A percentile compares a stretch with the other conserved stretches of the same genome.
These are phyloP conservation scores for Neurospora crassa DNA, from an alignment of 2,329 filamentous ascomycete species.

Conservation along the genomic window DNA sequence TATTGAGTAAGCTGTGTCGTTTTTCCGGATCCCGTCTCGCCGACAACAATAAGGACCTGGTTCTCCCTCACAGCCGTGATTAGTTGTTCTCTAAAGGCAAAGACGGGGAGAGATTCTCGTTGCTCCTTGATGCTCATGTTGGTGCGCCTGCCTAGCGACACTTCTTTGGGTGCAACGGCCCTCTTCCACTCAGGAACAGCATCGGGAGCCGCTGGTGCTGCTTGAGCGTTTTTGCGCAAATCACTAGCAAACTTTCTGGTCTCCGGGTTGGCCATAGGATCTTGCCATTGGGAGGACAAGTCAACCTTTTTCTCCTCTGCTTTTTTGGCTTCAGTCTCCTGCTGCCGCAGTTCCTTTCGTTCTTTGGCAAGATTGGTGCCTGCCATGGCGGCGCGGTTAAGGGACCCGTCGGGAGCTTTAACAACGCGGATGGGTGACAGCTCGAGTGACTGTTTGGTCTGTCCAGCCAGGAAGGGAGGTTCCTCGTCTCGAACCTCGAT, in stretches of 20 bases:
- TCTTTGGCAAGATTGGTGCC: conserved; percentile 85
- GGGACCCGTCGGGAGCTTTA: conserved; percentile 94
- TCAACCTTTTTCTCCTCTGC: conserved; percentile 68
- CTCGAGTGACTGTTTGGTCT: conserved; percentile 93
- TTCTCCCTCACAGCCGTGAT: conserved; percentile 81
- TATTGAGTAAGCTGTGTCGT: conserved; percentile 96
- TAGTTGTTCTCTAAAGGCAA: conserved; percentile 75
- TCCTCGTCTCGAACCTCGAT: conserved; percentile 96
- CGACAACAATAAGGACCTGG: conserved; percentile 90
- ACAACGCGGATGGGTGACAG: conserved; percentile 92
- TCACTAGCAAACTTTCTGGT: conserved; percentile 85
- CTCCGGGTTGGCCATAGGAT: conserved; percentile 84
- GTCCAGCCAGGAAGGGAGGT: conserved; percentile 87
- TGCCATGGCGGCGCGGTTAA: conserved; percentile 93
- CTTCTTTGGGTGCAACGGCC: conserved; percentile 68
- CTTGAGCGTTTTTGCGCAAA: conserved; percentile 54
- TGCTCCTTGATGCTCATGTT: conserved; percentile 92
- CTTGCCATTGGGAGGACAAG: conserved; percentile 85
- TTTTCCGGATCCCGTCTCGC: conserved; percentile 94
- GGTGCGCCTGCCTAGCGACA: conserved; percentile 76
- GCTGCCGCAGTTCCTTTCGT: conserved; percentile 76
- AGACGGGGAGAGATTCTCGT: conserved; percentile 81
- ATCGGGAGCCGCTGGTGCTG: conserved; percentile 44
- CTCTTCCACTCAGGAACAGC: conserved; percentile 88
- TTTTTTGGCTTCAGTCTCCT: conserved; percentile 73